A percentile compares a stretch with the other conserved stretches of the same genome.
Evolutionary conservation across 2,329 filamentous ascomycete species (phyloP).

Genomic region (Delphinella strobiligena): DNA sequence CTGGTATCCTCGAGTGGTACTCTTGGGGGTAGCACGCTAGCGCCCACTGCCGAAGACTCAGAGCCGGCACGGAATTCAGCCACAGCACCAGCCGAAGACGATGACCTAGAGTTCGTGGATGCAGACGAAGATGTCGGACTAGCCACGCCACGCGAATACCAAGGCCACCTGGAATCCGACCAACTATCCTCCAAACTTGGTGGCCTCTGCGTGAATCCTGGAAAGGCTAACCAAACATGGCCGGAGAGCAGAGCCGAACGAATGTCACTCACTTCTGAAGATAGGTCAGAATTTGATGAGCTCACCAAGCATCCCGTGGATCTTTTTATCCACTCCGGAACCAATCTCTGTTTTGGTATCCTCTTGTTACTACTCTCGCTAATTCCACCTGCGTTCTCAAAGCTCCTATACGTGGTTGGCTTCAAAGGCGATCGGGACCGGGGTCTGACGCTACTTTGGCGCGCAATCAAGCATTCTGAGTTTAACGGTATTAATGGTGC

Average conservation of each 20-base stretch:
- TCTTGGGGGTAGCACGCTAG: not conserved
- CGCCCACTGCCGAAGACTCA: too few relatives aligned
- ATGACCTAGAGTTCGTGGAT: conserved; percentile 45
- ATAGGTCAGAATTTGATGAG: conserved; percentile 47
- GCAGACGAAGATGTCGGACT: conserved; percentile 38
- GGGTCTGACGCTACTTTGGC: conserved; percentile 80
- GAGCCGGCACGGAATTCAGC: too few relatives aligned
- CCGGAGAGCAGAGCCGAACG: not conserved
- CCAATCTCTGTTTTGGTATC: conserved; percentile 81
- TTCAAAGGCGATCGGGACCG: conserved; percentile 79
- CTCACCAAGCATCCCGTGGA: conserved; percentile 64
- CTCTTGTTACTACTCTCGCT: conserved; percentile 81
- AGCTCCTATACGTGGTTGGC: conserved; percentile 74
- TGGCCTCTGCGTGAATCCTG: conserved; percentile 2
- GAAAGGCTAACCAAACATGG: not conserved
- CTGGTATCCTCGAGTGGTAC: not conserved
- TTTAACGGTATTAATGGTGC: conserved; percentile 95
- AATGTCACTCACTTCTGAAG: conserved; percentile 13
- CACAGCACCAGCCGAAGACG: conserved; percentile 18
- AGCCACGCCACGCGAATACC: conserved; percentile 36
- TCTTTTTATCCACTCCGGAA: conserved; percentile 77
- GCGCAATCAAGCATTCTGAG: conserved; percentile 69
- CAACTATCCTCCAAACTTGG: conserved; percentile 15
- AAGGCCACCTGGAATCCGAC: conserved; percentile 30
- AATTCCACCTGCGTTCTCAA: conserved; percentile 82